Evolutionary conservation across 2,329 filamentous ascomycete genomes (phyloP).

Genomic region (Orbilia brochopaga): DNA sequence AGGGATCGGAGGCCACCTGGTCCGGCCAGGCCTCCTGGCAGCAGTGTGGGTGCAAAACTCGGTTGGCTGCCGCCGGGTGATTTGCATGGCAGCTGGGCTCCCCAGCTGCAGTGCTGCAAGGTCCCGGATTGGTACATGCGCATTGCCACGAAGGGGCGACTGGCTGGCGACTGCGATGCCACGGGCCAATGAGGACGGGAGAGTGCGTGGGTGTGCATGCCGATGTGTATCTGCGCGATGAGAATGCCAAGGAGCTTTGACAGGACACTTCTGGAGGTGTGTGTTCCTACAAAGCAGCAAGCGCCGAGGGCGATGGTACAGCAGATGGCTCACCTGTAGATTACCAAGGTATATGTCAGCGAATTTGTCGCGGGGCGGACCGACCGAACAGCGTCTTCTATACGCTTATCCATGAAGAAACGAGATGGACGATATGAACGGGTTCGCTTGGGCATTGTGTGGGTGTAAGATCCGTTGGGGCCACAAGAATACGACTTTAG

Average conservation of each 20-base stretch:
- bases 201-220: not conserved
- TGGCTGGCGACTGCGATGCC: not conserved
- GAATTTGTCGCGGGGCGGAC: too few relatives aligned
- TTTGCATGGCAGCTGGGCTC: not conserved
- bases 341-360: too few relatives aligned
- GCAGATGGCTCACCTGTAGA: too few relatives aligned
- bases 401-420: too few relatives aligned
- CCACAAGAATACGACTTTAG: too few relatives aligned
- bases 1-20: not conserved
- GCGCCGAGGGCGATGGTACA: too few relatives aligned
- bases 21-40: not conserved
- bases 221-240: not conserved
- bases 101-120: constrained; percentile 1
- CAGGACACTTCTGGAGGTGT: too few relatives aligned
- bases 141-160: not conserved
- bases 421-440: too few relatives aligned
- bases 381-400: too few relatives aligned
- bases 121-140: not conserved
- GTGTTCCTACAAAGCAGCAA: too few relatives aligned
- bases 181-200: not conserved
- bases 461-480: too few relatives aligned
- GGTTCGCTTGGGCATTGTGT: too few relatives aligned
- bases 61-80: not conserved
- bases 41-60: not conserved
- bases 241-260: not conserved